Percentiles rank a stretch among this genome's conserved stretches.
phyloP scores from a whole-genome alignment of 106 monocot genomes.

The Phalaenopsis equestris region DNA sequence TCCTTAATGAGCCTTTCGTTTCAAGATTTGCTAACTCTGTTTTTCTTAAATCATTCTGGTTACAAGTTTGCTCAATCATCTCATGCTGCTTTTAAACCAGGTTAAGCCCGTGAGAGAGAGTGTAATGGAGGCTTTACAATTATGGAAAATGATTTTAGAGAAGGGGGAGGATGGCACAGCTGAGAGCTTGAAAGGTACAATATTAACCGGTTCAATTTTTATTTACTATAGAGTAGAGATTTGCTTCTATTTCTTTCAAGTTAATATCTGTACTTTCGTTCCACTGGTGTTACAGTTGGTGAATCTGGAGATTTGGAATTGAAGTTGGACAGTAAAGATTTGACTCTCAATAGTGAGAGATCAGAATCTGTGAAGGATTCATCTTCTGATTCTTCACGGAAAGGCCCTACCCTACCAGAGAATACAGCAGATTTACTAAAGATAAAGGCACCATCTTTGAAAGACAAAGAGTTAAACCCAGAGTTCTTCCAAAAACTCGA shows the following conservation, averaged over 20 bases:
- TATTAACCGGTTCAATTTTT: not conserved
- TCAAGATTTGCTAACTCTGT: too few species aligned
- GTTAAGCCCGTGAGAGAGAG: slow-evolving; percentile 96
- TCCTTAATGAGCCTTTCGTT: too few species aligned
- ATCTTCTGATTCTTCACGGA: slow-evolving; percentile 41
- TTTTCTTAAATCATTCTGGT: not conserved
- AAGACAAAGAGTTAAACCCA: slow-evolving; percentile 80
- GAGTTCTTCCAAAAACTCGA: slow-evolving; percentile 97
- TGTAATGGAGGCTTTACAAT: slow-evolving; percentile 54
- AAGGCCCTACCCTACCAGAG: slow-evolving; percentile 40
- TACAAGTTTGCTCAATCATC: not conserved
- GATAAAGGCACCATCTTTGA: slow-evolving; percentile 71
- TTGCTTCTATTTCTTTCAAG: not conserved
- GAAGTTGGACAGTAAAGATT: slow-evolving; percentile 30
- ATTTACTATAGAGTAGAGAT: slow-evolving; percentile 1
- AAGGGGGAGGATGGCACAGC: slow-evolving; percentile 34
- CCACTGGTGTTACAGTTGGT: slow-evolving; percentile 38
- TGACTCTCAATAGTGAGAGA: slow-evolving; percentile 21
- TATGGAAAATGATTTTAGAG: slow-evolving; percentile 68
- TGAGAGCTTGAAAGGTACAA: slow-evolving; percentile 37
- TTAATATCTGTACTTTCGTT: not conserved
- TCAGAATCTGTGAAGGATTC: slow-evolving; percentile 36
- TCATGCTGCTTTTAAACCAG: slow-evolving; percentile 21
- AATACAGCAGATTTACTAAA: slow-evolving; percentile 60
- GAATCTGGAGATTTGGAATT: slow-evolving; percentile 35